These are phyloP conservation scores for Potentilla sterilis DNA, from an alignment of 306 rosid species.

Conservation along the genomic window DNA sequence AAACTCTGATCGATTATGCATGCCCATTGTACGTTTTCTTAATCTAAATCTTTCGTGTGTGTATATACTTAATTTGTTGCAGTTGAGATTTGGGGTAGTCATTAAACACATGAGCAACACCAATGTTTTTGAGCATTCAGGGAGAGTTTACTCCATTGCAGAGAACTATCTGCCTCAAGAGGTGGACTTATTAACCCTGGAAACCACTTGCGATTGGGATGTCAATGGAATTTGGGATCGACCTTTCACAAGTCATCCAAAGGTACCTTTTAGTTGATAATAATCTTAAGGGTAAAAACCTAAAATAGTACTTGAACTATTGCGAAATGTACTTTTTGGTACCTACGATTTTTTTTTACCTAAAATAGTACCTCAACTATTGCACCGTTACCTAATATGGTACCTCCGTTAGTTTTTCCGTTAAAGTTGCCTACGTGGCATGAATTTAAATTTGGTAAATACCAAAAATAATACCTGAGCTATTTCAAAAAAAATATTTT, in stretches of 20 bases:
- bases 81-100: constrained; percentile 59
- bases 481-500: too few species aligned
- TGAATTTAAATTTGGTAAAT: too few species aligned
- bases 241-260: constrained; percentile 70
- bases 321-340: too few species aligned
- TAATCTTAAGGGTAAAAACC: too few species aligned
- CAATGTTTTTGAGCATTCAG: constrained; percentile 61
- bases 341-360: too few species aligned
- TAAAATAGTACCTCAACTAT: too few species aligned
- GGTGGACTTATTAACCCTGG: constrained; percentile 47
- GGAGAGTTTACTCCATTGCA: constrained; percentile 48
- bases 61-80: neutral
- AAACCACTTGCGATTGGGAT: constrained; percentile 54
- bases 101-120: constrained; percentile 62
- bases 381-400: too few species aligned
- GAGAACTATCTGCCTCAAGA: constrained; percentile 64
- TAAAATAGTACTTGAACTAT: too few species aligned
- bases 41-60: neutral
- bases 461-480: too few species aligned
- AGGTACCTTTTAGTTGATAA: constrained; percentile 29
- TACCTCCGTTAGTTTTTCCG: too few species aligned
- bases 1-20: neutral
- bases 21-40: neutral
- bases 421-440: too few species aligned
- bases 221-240: constrained; percentile 52